phyloP scores from a whole-genome alignment of 345 rosid genomes.

The Pistacia vera region DNA sequence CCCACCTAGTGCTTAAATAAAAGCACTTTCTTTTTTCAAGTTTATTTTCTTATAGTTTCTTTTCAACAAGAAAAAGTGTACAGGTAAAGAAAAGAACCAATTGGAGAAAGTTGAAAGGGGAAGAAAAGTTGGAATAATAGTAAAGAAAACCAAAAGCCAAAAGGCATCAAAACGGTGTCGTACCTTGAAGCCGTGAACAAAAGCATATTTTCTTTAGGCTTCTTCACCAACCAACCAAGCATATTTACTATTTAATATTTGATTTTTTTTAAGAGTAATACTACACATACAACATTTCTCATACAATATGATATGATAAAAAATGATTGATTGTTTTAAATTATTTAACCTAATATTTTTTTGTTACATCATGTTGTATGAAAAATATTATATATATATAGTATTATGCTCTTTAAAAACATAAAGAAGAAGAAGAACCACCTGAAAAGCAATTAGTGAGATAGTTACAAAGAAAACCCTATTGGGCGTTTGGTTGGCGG shows the following conservation, averaged over 20 bases:
- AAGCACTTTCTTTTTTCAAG: neutral
- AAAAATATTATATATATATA: too few species aligned
- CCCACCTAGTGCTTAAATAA: neutral
- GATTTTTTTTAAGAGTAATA: too few species aligned
- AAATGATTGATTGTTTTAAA: too few species aligned
- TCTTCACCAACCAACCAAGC: neutral
- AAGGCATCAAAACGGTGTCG: constrained; percentile 28
- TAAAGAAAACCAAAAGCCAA: neutral
- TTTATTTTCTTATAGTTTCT: neutral
- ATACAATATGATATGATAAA: too few species aligned
- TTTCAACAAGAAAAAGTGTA: constrained; percentile 17
- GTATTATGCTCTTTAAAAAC: too few species aligned
- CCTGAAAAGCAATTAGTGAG: neutral
- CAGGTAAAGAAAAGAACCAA: constrained; percentile 34
- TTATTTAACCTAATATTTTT: too few species aligned
- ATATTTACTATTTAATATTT: neutral
- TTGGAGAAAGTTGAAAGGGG: constrained; percentile 9
- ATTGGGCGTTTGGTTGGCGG: too few species aligned
- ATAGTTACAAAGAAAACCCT: too few species aligned
- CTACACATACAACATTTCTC: too few species aligned
- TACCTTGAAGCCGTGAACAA: neutral
- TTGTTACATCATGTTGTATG: too few species aligned
- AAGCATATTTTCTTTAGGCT: neutral
- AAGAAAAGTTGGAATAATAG: constrained; percentile 10
- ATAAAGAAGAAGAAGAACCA: neutral